Evolutionary conservation across 345 rosid species (phyloP), one percentile per base, ranked within the genome.

Genomic region (Alliaria petiolata): DNA sequence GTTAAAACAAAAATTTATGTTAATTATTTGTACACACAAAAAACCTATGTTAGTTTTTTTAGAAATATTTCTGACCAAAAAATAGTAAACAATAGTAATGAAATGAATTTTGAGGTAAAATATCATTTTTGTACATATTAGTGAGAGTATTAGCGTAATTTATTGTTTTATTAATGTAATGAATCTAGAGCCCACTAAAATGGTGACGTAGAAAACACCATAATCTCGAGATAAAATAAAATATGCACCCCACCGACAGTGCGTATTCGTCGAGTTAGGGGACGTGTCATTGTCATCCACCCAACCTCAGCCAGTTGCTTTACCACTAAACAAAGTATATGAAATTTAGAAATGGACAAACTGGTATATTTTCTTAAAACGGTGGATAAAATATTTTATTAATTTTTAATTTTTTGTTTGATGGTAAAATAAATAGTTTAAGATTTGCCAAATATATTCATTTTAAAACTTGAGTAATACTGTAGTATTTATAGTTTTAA

Each of bases 161-260:
- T 35, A 35, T 35, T 35, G 13, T 8, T 53, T 53, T 53, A n/a
- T 53, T 30, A 22, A 10, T 6, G 5, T 42, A 3, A 43, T 42
- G 2, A 58, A 39, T 58, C 0, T 3, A 47, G 13, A 26, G 10
- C 50, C 28, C 20, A 62, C 62, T 4, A 39, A 30, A 71, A 39
- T 11, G 54, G 50, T 71, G 69, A 71, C 14, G 38, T 71, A 53
- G 17, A n/a, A 71, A 52, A 71, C 62, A 54, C 46, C 20, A 63
- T 7, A 15, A 19, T 33, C 13, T 12, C 6, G 17, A 19, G 14
- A 28, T 39, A n/a, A 35, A 45, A 51, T 11, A 28, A 19, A 45
- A 25, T 44, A 39, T 45, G 11, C 65, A 66, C 58, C 72, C 67
- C 78, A 58, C 78, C 67, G 78, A 74, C 72, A 74, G 39, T 74